Conservation (phyloP, 441 rosid species). For the Erodium texanum region DNA sequence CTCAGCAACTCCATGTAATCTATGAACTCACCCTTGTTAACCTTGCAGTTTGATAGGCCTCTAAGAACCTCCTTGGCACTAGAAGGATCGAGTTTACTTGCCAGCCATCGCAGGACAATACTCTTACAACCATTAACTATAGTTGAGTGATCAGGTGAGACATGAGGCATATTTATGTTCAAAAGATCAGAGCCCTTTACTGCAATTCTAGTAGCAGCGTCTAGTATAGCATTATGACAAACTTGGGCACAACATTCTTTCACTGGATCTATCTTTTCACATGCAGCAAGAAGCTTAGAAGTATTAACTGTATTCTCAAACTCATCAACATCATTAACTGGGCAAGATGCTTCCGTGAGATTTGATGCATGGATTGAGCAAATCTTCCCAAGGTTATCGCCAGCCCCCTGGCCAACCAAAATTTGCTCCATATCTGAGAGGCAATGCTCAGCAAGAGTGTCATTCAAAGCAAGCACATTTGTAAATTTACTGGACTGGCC, state of each 20-base stretch:
- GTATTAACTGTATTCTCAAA: slow-evolving; percentile 63
- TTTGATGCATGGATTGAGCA: slow-evolving; percentile 53
- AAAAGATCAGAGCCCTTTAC: slow-evolving; percentile 41
- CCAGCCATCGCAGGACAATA: slow-evolving; percentile 68
- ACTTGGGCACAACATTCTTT: slow-evolving; percentile 76
- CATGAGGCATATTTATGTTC: slow-evolving; percentile 25
- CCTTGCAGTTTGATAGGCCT: slow-evolving; percentile 71
- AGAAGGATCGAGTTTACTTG: slow-evolving; percentile 46
- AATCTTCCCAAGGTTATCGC: slow-evolving; percentile 37
- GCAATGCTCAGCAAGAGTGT: slow-evolving; percentile 59
- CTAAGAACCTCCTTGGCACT: slow-evolving; percentile 68
- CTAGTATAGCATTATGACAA: slow-evolving; percentile 74
- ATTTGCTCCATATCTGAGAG: slow-evolving; percentile 74
- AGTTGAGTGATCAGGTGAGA: slow-evolving; percentile 42
- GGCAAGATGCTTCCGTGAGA: slow-evolving; percentile 79
- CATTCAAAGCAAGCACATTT: slow-evolving; percentile 56
- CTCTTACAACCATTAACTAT: slow-evolving; percentile 62
- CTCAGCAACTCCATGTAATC: not conserved
- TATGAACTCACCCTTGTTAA: slow-evolving; percentile 55
- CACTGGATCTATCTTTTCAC: slow-evolving; percentile 69
- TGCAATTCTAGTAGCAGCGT: slow-evolving; percentile 65
- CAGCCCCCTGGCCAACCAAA: slow-evolving; percentile 67
- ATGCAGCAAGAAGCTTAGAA: slow-evolving; percentile 61
- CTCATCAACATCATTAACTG: slow-evolving; percentile 52
- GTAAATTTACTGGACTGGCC: slow-evolving; percentile 66